Base-by-base conservation (phyloP, 192 early-diverging fungal species). In the Umbelopsis vinacea region DNA sequence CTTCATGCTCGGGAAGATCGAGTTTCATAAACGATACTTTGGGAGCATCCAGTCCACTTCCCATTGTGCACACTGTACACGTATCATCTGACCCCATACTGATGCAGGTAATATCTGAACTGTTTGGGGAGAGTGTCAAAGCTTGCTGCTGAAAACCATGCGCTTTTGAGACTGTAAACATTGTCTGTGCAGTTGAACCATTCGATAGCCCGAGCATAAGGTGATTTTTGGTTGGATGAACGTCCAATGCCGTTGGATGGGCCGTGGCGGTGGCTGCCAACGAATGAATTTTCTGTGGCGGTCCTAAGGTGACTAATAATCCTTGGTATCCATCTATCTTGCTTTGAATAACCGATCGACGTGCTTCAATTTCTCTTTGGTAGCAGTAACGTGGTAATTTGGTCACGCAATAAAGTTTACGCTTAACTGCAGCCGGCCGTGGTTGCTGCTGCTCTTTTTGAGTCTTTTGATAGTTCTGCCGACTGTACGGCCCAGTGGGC, bases 401-500 rank as follows among this genome's bases (percentile, higher is more conserved):
- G 26, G 57, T 63, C 1, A 63, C 33, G 15, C 57, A 21, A n/a
- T 8, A n/a, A 50, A n/a, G 15, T 63, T 43, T 43, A 6, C 57
- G 57, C 33, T 37, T 63, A 7, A 12, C 33, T 63, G 26, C 14
- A 11, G 33, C 24, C 6, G 26, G 29, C 1, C 11, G 29, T 19
- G 15, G 11, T 29, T 29, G 23, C 24, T n/a, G 15, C 35, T 29
- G 57, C 33, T 63, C 10, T 6, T 57, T 57, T 29, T 57, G 29
- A 26, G 57, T 3, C 10, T 63, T 63, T 37, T 63, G 10, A 12
- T 63, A 63, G 33, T 63, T 63, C 33, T 63, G 26, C 19, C 57
- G 46, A 46, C 73, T 75, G 37, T 75, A 55, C 7, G 53, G 68
- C 2, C 73, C 73, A n/a, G 66, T 74, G 47, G 75, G 60, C 53